Base-by-base conservation (phyloP, 441 rosid species). In the Biscutella laevigata region DNA sequence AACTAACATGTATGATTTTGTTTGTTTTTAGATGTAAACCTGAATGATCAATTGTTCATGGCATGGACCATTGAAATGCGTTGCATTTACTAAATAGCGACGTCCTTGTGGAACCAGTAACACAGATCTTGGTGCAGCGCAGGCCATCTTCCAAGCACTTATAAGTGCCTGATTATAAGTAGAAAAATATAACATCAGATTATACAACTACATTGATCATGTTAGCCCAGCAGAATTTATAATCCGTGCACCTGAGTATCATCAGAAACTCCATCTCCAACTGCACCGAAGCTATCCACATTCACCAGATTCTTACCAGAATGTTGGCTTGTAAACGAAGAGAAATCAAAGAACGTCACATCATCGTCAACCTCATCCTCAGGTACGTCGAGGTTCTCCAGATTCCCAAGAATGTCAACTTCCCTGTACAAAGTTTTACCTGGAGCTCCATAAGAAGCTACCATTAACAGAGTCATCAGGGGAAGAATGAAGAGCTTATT, bases 261-360 rank as follows among this genome's bases (percentile, higher is more conserved):
- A 72, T 92, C 97, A 52, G 92, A 76, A 68, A 78, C 69, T 57
- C 92, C 98, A 78, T 92, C 81, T 68, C 94, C 98, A 57, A 43
- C 78, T 20, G 97, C 94, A 45, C 85, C 86, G 22, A 92, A 92
- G 83, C 92, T 84, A 62, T 92, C 95, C 20, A 92, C 90, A 64
- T 92, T 88, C 61, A 92, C 92, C 47, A 88, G 79, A 63, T 79
- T 86, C 77, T 72, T 81, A 62, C 78, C 51, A 35, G 88, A 80
- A 11, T 64, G 67, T 57, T 74, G 79, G 67, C 81, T 79, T 37
- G 70, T 74, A 80, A 80, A 74, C 9, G 60, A 69, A 3, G 84
- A 76, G 42, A 53, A 48, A 34, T 72, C 75, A 57, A 71, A 64
- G 61, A 53, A 67, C 21, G 72, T 72, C 50, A 42, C 46, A 14